Conservation (phyloP, 306 rosid species). For the Styphnolobium japonicum region DNA sequence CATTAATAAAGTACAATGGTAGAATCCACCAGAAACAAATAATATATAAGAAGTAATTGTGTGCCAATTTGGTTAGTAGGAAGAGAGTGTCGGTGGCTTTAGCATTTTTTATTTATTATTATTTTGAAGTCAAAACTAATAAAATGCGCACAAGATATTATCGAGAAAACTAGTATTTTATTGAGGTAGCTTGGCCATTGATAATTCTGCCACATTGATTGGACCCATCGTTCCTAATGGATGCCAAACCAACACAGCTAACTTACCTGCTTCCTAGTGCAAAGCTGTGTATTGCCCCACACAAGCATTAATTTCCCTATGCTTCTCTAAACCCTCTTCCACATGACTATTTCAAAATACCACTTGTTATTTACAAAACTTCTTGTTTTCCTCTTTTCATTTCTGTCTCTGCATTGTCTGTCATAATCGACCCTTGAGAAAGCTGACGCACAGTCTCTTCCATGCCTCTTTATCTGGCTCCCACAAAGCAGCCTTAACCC, state of each 20-base stretch:
- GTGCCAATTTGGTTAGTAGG: neutral
- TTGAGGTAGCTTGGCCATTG: neutral
- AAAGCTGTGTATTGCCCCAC: neutral
- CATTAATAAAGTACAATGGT: neutral
- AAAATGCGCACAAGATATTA: neutral
- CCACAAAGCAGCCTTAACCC: conserved; percentile 36
- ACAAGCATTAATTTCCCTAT: neutral
- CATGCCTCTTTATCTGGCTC: conserved; percentile 71
- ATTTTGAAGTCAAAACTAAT: neutral
- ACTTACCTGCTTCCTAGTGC: neutral
- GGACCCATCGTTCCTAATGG: neutral
- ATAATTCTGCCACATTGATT: neutral
- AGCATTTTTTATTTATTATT: neutral
- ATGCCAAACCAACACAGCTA: too few relatives aligned
- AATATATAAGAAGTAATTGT: neutral
- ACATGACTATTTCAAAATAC: neutral
- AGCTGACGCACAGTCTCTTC: conserved; percentile 58
- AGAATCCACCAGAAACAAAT: neutral
- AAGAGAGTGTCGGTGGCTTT: neutral
- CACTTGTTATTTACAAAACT: neutral
- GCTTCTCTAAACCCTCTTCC: neutral
- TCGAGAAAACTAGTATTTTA: neutral
- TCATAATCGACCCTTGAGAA: conserved; percentile 64
- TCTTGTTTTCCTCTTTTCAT: neutral
- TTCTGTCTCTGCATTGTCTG: neutral